Conservation (phyloP, 2,329 filamentous ascomycete species). For the Claviceps sorghi region DNA sequence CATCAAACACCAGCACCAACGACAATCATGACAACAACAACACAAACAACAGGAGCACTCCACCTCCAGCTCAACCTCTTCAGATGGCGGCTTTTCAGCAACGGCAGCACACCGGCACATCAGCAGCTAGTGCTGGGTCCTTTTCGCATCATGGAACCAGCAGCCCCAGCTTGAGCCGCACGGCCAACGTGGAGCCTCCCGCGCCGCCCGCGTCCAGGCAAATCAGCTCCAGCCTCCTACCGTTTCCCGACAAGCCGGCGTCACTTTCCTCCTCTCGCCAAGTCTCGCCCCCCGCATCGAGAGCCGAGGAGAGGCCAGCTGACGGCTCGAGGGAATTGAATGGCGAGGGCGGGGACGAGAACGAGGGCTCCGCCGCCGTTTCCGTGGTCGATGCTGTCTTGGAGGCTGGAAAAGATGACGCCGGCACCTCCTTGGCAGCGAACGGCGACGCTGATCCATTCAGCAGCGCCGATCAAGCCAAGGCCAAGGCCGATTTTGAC, state of each 20-base stretch:
- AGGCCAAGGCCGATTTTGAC: conserved; percentile 70
- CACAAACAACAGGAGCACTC: background rate
- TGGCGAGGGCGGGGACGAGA: conserved; percentile 11
- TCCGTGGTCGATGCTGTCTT: conserved; percentile 7
- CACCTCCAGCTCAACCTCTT: conserved; percentile 12
- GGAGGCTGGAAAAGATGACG: conserved; percentile 8
- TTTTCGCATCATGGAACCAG: conserved; percentile 34
- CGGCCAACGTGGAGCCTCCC: conserved; percentile 40
- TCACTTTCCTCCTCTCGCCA: conserved; percentile 66
- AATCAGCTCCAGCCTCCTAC: conserved; percentile 61
- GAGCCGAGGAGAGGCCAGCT: conserved; percentile 34
- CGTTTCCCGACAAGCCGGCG: conserved; percentile 50
- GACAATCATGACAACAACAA: background rate
- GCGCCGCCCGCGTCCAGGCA: conserved; percentile 61
- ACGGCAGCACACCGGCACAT: conserved; percentile 43
- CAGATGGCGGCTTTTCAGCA: conserved; percentile 28
- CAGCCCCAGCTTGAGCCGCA: conserved; percentile 48
- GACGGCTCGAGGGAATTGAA: conserved; percentile 10
- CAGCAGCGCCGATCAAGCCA: conserved; percentile 35
- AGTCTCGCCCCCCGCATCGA: conserved; percentile 52
- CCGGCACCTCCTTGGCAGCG: conserved; percentile 6
- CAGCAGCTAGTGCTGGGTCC: conserved; percentile 35
- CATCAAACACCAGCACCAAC: conserved; percentile 36
- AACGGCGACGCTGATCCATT: conserved; percentile 34
- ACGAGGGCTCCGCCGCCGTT: conserved; percentile 10